Percentiles rank a stretch among this genome's conserved stretches.
phyloP scores from a whole-genome alignment of 352 stramenopile species.

The Phytophthora idaei region DNA sequence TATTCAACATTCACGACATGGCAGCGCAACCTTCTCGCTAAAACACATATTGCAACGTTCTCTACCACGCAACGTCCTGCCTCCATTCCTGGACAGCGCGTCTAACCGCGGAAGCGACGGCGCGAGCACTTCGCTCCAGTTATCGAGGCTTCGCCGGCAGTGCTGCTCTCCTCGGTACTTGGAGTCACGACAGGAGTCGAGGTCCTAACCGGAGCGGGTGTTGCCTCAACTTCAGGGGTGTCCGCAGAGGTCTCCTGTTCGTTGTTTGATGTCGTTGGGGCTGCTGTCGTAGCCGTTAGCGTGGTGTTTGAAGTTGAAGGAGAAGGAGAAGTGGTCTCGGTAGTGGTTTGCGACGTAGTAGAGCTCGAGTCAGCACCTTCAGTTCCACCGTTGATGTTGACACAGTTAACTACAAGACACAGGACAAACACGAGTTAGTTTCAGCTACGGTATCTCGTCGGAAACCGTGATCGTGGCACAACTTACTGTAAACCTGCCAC shows the following conservation, averaged over 20 bases:
- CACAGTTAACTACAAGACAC: constrained; percentile 35
- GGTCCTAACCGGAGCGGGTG: constrained; percentile 1
- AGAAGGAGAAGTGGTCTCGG: constrained; percentile 3
- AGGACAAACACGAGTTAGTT: constrained; percentile 10
- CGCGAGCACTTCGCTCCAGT: constrained; percentile 22
- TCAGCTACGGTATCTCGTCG: neutral
- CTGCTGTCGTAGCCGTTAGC: constrained; percentile 3
- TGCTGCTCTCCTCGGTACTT: neutral
- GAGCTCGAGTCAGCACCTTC: constrained; percentile 12
- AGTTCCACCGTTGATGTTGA: constrained; percentile 33
- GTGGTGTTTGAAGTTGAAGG: neutral
- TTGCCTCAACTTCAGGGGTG: neutral
- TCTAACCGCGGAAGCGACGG: constrained; percentile 24
- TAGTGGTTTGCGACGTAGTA: constrained; percentile 5
- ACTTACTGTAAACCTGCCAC: constrained; percentile 64
- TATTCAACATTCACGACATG: constrained; percentile 1
- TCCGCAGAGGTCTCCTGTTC: constrained; percentile 5
- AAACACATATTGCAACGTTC: constrained; percentile 11
- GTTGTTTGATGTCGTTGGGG: constrained; percentile 19
- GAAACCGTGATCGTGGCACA: neutral
- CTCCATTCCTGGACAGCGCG: neutral
- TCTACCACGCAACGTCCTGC: neutral
- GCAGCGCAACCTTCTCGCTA: neutral
- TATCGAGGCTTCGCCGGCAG: neutral
- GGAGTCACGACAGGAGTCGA: neutral